Percentiles rank a stretch among this genome's conserved stretches.
These are phyloP conservation scores for sorghum (Sorghum bicolor) DNA, from an alignment of 176 grass and related monocot genomes.

Conservation along the genomic window DNA sequence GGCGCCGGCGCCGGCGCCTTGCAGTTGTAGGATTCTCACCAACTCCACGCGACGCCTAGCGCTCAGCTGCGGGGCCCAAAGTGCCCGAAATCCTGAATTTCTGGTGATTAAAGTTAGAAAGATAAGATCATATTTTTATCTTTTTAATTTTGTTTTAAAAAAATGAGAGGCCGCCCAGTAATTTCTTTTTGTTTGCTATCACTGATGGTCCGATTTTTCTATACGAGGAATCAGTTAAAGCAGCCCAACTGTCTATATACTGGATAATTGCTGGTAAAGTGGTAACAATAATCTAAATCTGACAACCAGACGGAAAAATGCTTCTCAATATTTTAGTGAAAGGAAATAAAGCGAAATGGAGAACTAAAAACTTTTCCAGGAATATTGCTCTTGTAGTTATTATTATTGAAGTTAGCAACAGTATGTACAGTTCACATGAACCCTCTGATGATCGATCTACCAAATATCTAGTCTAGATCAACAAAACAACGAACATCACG, in stretches of 20 bases:
- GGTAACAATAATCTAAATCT: background rate
- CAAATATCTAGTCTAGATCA: background rate
- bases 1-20: background rate
- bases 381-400: background rate
- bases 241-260: too few relatives aligned
- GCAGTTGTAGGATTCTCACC: slow-evolving; percentile 29
- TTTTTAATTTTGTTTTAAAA: background rate
- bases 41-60: background rate
- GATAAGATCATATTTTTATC: background rate
- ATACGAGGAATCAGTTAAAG: background rate
- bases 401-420: background rate
- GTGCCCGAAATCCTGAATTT: background rate
- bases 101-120: background rate
- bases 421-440: slow-evolving; percentile 36
- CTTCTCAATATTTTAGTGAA: background rate
- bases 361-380: background rate
- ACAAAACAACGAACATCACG: slow-evolving; percentile 38
- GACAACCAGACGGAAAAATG: background rate
- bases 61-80: background rate
- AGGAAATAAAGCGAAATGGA: background rate
- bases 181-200: background rate
- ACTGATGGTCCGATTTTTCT: background rate
- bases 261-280: background rate
- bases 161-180: background rate
- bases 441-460: slow-evolving; percentile 7